Percentiles rank a stretch among this genome's conserved stretches.
phyloP scores from a whole-genome alignment of 805 yeast genomes.

The Candida takata region DNA sequence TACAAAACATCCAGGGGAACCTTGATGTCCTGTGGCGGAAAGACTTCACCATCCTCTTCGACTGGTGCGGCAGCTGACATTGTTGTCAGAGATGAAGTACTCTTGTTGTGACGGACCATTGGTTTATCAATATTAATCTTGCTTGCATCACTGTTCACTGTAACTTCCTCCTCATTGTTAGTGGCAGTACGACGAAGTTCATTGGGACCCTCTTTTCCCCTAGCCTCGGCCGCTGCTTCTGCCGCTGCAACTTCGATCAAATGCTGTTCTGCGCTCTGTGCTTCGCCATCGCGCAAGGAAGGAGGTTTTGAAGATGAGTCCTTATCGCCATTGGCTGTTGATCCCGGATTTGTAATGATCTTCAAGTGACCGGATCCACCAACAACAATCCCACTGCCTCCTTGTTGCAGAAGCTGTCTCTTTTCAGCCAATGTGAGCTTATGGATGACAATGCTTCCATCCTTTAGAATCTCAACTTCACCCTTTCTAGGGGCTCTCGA shows the following conservation, averaged over 20 bases:
- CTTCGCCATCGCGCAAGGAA: neutral
- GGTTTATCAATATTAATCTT: slow-evolving; percentile 37
- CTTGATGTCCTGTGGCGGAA: slow-evolving; percentile 25
- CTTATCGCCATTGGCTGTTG: neutral
- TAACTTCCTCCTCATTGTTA: slow-evolving; percentile 33
- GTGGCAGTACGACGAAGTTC: slow-evolving; percentile 25
- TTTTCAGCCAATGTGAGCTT: slow-evolving; percentile 51
- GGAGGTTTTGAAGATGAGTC: neutral
- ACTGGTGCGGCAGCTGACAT: slow-evolving; percentile 1
- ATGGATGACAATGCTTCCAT: slow-evolving; percentile 46
- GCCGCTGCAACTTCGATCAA: slow-evolving; percentile 29
- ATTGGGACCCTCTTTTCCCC: slow-evolving; percentile 28
- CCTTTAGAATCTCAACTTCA: slow-evolving; percentile 59
- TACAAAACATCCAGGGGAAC: slow-evolving; percentile 64
- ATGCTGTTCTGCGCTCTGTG: slow-evolving; percentile 19
- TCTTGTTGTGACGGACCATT: slow-evolving; percentile 31
- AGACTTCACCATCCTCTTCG: slow-evolving; percentile 17
- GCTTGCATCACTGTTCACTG: slow-evolving; percentile 26
- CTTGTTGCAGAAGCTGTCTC: slow-evolving; percentile 34
- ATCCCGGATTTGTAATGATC: slow-evolving; percentile 22
- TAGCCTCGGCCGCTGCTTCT: slow-evolving; percentile 31
- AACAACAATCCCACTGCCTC: slow-evolving; percentile 66
- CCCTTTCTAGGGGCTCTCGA: slow-evolving; percentile 79
- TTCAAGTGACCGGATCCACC: slow-evolving; percentile 71
- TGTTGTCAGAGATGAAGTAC: slow-evolving; percentile 22